phyloP scores from a whole-genome alignment of 768 basidiomycete species.

The Tylopilus subfusipes region DNA sequence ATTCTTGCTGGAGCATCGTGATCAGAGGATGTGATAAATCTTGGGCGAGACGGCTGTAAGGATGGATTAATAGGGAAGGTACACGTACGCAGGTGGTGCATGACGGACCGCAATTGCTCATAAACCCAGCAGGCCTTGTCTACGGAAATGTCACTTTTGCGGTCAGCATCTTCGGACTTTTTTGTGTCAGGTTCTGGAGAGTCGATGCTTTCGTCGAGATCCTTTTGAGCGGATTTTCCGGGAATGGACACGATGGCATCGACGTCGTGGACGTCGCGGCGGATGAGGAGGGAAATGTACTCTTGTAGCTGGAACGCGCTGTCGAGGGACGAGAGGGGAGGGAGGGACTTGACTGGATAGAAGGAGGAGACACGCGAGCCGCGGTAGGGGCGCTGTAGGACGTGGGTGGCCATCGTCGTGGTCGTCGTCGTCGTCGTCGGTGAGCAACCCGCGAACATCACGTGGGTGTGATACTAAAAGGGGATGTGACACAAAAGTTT shows the following conservation, averaged over 20 bases:
- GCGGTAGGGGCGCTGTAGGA: slow-evolving; percentile 64
- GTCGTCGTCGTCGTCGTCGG: slow-evolving; percentile 9
- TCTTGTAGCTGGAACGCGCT: slow-evolving; percentile 95
- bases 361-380: slow-evolving; percentile 79
- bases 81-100: background rate
- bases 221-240: slow-evolving; percentile 37
- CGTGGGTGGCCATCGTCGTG: no score
- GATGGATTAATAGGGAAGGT: background rate
- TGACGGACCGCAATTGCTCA: slow-evolving; percentile 51
- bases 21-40: slow-evolving; percentile 85
- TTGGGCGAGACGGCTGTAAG: slow-evolving; percentile 73
- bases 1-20: slow-evolving; percentile 81
- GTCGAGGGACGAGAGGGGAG: slow-evolving; percentile 69
- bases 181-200: slow-evolving; percentile 32
- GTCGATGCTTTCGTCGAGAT: slow-evolving; percentile 21
- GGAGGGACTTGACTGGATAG: slow-evolving; percentile 70
- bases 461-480: slow-evolving; percentile 11
- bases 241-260: slow-evolving; percentile 77
- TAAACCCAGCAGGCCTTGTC: slow-evolving; percentile 87
- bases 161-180: slow-evolving; percentile 27
- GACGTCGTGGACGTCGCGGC: slow-evolving; percentile 85
- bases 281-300: slow-evolving; percentile 85
- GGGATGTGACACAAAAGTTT: no score
- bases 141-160: slow-evolving; percentile 53
- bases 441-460: background rate